Conservation (phyloP, 2,329 filamentous ascomycete genomes). For the Achaetomium macrosporum region DNA sequence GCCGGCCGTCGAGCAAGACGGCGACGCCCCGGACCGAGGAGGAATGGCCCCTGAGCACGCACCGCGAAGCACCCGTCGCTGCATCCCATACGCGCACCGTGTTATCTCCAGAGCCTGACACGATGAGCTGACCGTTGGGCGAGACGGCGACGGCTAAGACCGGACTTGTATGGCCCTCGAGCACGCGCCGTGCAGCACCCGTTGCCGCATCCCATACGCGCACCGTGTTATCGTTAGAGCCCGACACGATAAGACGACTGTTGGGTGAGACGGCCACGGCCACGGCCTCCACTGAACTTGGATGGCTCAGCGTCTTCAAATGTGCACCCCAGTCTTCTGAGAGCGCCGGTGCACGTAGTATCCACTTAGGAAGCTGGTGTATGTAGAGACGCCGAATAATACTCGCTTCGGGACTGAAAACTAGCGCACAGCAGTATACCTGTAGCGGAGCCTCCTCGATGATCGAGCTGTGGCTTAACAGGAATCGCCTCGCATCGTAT, state of each 20-base stretch:
- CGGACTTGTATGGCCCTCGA: not conserved
- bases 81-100: not conserved
- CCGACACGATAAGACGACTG: not conserved
- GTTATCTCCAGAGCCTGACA: not conserved
- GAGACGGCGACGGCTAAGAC: not conserved
- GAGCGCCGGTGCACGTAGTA: slow-evolving; percentile 3
- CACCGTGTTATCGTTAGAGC: slow-evolving; percentile 1
- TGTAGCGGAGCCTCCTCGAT: slow-evolving; percentile 9
- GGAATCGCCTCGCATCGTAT: slow-evolving; percentile 5
- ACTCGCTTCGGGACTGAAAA: slow-evolving; percentile 11
- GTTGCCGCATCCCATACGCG: slow-evolving; percentile 1
- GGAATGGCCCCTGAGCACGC: not conserved
- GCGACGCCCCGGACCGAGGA: not conserved
- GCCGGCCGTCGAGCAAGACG: slow-evolving; percentile 1
- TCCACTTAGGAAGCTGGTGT: not conserved
- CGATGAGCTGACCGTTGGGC: not conserved
- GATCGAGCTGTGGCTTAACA: slow-evolving; percentile 2
- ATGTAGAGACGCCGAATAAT: slow-evolving; percentile 10
- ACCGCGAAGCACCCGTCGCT: too few species aligned
- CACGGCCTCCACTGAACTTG: not conserved
- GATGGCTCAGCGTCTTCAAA: slow-evolving; percentile 7
- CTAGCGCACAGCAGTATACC: slow-evolving; percentile 5
- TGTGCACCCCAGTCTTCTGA: slow-evolving; percentile 8
- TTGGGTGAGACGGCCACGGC: slow-evolving; percentile 5
- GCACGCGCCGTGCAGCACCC: not conserved